Percentiles rank a stretch among this genome's conserved stretches.
These are phyloP conservation scores for Zasmidium citrigriseum DNA, from an alignment of 2,329 filamentous ascomycete genomes.

Conservation along the genomic window DNA sequence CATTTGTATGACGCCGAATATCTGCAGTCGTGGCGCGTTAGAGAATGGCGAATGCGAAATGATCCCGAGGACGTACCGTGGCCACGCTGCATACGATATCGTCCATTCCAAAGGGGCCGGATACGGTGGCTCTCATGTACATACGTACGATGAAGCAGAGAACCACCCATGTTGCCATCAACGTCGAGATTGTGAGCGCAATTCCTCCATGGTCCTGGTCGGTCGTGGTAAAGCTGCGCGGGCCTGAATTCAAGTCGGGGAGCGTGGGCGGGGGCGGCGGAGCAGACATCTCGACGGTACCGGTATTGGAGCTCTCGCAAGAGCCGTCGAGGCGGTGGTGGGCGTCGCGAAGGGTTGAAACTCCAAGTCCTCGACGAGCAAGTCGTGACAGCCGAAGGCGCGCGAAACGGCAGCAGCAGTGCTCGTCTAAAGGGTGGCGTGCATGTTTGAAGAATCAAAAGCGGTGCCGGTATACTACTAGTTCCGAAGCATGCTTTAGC, in stretches of 20 bases:
- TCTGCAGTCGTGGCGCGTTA: constrained; percentile 9
- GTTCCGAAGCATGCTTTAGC: background rate
- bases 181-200: constrained; percentile 25
- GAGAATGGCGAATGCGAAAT: background rate
- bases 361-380: background rate
- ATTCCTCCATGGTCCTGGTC: constrained; percentile 28
- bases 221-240: constrained; percentile 26
- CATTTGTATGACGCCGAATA: constrained; percentile 25
- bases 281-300: constrained; percentile 16
- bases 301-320: constrained; percentile 2
- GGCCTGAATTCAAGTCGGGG: constrained; percentile 24
- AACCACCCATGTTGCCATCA: constrained; percentile 27
- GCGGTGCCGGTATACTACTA: background rate
- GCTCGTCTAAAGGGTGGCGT: background rate
- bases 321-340: background rate
- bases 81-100: constrained; percentile 25
- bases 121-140: constrained; percentile 27
- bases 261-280: constrained; percentile 10
- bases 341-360: background rate
- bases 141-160: constrained; percentile 26
- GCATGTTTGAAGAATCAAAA: background rate
- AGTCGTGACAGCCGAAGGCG: background rate
- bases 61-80: constrained; percentile 18
- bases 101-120: constrained; percentile 26
- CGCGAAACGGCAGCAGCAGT: background rate